Evolutionary conservation across 2,329 filamentous ascomycete genomes (phyloP).

Genomic region (Chaetoscypha palmicola): DNA sequence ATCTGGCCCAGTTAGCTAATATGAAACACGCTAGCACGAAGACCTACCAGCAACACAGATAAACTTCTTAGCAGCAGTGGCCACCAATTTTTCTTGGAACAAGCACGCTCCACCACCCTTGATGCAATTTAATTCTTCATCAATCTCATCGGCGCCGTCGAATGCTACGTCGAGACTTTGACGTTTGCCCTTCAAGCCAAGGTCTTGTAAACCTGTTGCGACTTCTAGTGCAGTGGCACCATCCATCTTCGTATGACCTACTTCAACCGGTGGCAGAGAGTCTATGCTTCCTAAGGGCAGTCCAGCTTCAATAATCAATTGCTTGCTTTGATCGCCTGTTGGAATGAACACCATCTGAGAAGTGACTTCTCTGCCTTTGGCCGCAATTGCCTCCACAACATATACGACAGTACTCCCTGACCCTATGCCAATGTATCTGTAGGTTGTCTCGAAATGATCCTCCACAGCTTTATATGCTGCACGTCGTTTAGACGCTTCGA

Average conservation of each 20-base stretch:
- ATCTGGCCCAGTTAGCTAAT: constrained; percentile 49
- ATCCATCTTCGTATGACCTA: constrained; percentile 20
- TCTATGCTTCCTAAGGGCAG: constrained; percentile 56
- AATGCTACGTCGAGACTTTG: constrained; percentile 78
- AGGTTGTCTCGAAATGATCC: constrained; percentile 59
- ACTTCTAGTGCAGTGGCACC: constrained; percentile 62
- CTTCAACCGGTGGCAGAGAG: constrained; percentile 28
- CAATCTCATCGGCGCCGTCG: constrained; percentile 95
- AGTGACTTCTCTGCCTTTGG: constrained; percentile 47
- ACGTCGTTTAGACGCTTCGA: constrained; percentile 68
- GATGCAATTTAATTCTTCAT: constrained; percentile 90
- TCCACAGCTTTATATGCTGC: constrained; percentile 68
- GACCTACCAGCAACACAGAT: constrained; percentile 76
- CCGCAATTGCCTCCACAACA: constrained; percentile 73
- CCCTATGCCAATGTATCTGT: constrained; percentile 68
- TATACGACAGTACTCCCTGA: constrained; percentile 78
- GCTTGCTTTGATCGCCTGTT: constrained; percentile 67
- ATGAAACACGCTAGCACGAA: no score
- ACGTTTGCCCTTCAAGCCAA: constrained; percentile 32
- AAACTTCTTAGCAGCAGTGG: constrained; percentile 75
- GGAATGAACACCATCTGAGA: constrained; percentile 70
- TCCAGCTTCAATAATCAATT: constrained; percentile 74
- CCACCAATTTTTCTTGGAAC: constrained; percentile 96
- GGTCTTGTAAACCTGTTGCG: constrained; percentile 37
- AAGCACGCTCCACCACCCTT: constrained; percentile 97